A percentile compares a stretch with the other conserved stretches of the same genome.
Evolutionary conservation across 1,139 yeast species (phyloP).

Genomic region (Pneumocystis jirovecii): DNA sequence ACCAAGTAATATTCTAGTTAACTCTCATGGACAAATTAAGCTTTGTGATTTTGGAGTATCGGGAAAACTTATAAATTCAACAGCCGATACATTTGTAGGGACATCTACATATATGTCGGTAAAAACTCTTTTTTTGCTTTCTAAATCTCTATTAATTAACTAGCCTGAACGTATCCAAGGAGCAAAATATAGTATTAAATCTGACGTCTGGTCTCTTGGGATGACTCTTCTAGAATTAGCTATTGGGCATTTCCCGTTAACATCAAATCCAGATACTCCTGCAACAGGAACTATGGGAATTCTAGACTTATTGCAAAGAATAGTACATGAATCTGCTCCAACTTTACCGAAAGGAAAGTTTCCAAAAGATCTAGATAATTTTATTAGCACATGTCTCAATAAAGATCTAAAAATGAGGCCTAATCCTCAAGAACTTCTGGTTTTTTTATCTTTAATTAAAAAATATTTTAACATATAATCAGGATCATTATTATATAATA

Average conservation of each 20-base stretch:
- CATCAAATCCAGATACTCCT: constrained; percentile 40
- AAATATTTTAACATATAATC: not conserved
- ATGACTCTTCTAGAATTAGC: constrained; percentile 79
- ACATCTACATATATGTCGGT: constrained; percentile 95
- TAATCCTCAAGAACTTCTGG: constrained; percentile 44
- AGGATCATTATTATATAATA: not conserved
- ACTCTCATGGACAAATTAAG: constrained; percentile 69
- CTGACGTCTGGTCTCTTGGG: constrained; percentile 94
- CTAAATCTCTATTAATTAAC: not conserved
- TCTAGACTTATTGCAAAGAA: constrained; percentile 73
- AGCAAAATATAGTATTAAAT: constrained; percentile 62
- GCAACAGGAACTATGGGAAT: constrained; percentile 48
- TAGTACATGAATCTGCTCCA: constrained; percentile 89
- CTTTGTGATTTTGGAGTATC: constrained; percentile 94
- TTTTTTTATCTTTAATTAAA: constrained; percentile 19
- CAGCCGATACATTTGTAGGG: constrained; percentile 92
- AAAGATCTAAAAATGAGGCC: constrained; percentile 45
- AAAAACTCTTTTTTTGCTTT: not conserved
- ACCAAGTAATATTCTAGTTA: constrained; percentile 82
- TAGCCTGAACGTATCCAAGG: constrained; percentile 77
- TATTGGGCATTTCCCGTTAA: constrained; percentile 84
- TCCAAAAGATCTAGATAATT: constrained; percentile 37
- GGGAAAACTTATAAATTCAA: constrained; percentile 87
- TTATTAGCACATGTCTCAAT: constrained; percentile 57
- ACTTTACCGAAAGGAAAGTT: constrained; percentile 32